A percentile compares a stretch with the other conserved stretches of the same genome.
phyloP scores from a whole-genome alignment of 2,329 filamentous ascomycete species.

The Colletotrichum acutatum region DNA sequence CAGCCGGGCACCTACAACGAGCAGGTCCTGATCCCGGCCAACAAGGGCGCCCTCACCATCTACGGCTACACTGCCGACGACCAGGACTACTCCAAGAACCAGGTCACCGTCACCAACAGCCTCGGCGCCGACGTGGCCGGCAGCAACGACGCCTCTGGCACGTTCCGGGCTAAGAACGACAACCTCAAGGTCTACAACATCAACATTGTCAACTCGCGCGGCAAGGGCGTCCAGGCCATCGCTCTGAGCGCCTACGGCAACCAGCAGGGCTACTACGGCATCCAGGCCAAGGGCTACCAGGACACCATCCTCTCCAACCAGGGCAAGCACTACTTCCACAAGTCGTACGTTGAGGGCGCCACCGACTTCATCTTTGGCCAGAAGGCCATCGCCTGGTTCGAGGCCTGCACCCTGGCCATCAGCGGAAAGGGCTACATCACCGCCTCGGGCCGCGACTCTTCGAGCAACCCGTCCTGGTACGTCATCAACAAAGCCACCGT shows the following conservation, averaged over 20 bases:
- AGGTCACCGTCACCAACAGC: constrained; percentile 56
- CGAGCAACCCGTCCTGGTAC: constrained; percentile 53
- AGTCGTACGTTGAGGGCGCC: constrained; percentile 64
- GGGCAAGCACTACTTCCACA: constrained; percentile 64
- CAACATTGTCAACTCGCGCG: constrained; percentile 62
- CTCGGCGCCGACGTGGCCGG: constrained; percentile 51
- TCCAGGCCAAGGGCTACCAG: constrained; percentile 63
- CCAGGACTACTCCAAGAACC: constrained; percentile 57
- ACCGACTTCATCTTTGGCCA: constrained; percentile 72
- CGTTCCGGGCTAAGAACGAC: constrained; percentile 45
- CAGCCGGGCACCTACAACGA: constrained; percentile 45
- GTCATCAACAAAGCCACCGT: constrained; percentile 58
- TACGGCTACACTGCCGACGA: constrained; percentile 54
- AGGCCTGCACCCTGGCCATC: constrained; percentile 59
- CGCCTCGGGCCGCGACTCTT: constrained; percentile 53
- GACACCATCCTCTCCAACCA: constrained; percentile 63
- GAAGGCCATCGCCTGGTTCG: constrained; percentile 63
- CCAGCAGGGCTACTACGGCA: constrained; percentile 59
- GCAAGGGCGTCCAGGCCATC: constrained; percentile 61
- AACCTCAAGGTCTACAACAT: constrained; percentile 68
- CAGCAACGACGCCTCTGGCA: constrained; percentile 56
- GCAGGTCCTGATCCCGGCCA: constrained; percentile 59
- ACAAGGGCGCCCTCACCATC: constrained; percentile 72
- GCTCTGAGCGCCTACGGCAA: constrained; percentile 59
- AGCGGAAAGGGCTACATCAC: constrained; percentile 55